Evolutionary conservation across 1,139 yeast species (phyloP).

Genomic region (Geotrichum bryndzae): DNA sequence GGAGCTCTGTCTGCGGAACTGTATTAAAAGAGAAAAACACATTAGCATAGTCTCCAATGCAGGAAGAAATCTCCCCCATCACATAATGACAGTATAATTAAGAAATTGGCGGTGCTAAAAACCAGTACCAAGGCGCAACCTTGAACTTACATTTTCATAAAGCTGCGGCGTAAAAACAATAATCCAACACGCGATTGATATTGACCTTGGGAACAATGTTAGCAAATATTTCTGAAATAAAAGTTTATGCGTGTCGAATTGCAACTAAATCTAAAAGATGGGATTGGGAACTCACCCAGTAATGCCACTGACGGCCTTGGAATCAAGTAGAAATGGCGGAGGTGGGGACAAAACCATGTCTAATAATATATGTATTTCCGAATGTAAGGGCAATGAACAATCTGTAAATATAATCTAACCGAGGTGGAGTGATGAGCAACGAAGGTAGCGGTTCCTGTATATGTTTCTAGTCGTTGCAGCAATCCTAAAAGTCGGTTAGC

Average conservation of each 20-base stretch:
- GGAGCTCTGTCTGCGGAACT: slow-evolving; percentile 68
- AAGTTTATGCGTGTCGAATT: too few species aligned
- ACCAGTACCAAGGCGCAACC: neutral
- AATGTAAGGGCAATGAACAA: neutral
- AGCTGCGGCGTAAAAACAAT: slow-evolving; percentile 96
- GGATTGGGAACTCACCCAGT: slow-evolving; percentile 46
- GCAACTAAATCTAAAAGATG: neutral
- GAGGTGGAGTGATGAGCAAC: neutral
- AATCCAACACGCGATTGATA: slow-evolving; percentile 95
- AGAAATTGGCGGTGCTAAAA: neutral
- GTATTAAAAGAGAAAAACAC: neutral
- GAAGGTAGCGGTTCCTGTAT: neutral
- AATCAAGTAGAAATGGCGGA: slow-evolving; percentile 55
- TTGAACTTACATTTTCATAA: slow-evolving; percentile 57
- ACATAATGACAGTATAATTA: neutral
- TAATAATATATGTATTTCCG: neutral
- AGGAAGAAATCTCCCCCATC: neutral
- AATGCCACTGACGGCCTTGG: slow-evolving; percentile 79
- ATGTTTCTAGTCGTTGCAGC: neutral
- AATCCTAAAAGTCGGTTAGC: neutral
- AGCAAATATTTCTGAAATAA: neutral
- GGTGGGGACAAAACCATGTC: slow-evolving; percentile 1
- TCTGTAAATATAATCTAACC: too few species aligned
- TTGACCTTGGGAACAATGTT: slow-evolving; percentile 42
- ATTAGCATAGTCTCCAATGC: neutral